Base-by-base conservation (phyloP, 495 filamentous ascomycete genomes). In the Lasiosphaeria miniovina region DNA sequence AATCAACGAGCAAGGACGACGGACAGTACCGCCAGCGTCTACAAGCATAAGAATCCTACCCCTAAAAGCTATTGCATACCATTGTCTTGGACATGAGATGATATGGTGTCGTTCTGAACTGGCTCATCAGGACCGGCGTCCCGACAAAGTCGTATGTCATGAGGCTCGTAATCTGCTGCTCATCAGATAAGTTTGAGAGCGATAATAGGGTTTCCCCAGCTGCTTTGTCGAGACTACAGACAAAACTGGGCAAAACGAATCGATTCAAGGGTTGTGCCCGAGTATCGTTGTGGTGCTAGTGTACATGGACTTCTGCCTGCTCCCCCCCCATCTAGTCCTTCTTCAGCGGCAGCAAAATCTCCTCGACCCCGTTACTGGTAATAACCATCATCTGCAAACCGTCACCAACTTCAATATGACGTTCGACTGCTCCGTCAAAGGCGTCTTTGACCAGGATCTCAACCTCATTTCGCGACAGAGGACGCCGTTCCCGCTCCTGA, bases 351-450 rank as follows among this genome's bases (percentile, higher is more conserved):
- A 84, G 77, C 66, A 85, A 86, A 43, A 87, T 82, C 77, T 98
- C 95, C 81, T 96, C 83, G 68, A 98, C 89, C 6, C 94, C 94
- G 49, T 90, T 80, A 73, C 81, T 83, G 35, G 92, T 96, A 64
- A 96, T 88, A 60, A 96, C 82, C 82, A 97, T 84, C 86, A 96
- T 91, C 81, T 98, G 94, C 75, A 98, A 74, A 45, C 90, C 88
- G 81, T 98, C 94, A 71, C 94, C 94, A 58, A 98, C 94, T 80
- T 98, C 93, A 66, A 98, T 98, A 78, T 98, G 94, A 72, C 94
- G 88, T 84, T 98, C 94, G 31, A 96, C 93, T 11, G 95, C 93
- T 71, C 91, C 95, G 60, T 94, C 95, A 71, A 98, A 98, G 9
- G 93, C 95, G 84, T 98, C 94, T 75, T 91, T 88, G 57, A 98